Conservation (phyloP, 345 rosid genomes). For the Euphorbia lathyris region DNA sequence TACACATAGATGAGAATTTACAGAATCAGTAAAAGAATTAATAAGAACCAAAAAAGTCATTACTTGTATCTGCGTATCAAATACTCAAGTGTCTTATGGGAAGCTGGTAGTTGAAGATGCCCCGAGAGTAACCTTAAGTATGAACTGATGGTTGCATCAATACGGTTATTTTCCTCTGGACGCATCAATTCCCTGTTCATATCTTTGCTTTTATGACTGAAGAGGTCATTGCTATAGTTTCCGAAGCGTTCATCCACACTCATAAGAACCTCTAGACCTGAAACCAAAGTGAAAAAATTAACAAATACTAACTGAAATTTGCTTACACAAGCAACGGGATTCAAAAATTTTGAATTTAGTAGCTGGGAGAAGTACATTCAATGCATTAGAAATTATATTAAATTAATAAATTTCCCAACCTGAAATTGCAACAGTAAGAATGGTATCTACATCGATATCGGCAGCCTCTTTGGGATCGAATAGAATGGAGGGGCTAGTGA, state of each 20-base stretch:
- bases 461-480: slow-evolving; percentile 62
- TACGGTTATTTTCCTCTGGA: slow-evolving; percentile 53
- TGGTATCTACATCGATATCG: slow-evolving; percentile 68
- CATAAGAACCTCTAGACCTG: slow-evolving; percentile 75
- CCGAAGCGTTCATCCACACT: slow-evolving; percentile 63
- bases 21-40: neutral
- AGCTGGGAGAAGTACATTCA: neutral
- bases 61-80: slow-evolving; percentile 90
- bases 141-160: slow-evolving; percentile 51
- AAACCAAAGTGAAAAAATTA: slow-evolving; percentile 17
- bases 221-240: slow-evolving; percentile 57
- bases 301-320: neutral
- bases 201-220: slow-evolving; percentile 71
- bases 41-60: slow-evolving; percentile 5
- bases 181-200: slow-evolving; percentile 72
- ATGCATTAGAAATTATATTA: neutral
- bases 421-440: slow-evolving; percentile 51
- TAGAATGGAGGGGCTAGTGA: slow-evolving; percentile 58
- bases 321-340: neutral
- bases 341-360: too few species aligned
- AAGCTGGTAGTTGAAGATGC: slow-evolving; percentile 55
- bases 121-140: slow-evolving; percentile 69
- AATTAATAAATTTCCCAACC: slow-evolving; percentile 21
- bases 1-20: neutral
- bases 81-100: slow-evolving; percentile 82